Evolutionary conservation across 1,139 yeast species (phyloP), one percentile per base, ranked within the genome.

Genomic region (Sugiyamaella castrensis): DNA sequence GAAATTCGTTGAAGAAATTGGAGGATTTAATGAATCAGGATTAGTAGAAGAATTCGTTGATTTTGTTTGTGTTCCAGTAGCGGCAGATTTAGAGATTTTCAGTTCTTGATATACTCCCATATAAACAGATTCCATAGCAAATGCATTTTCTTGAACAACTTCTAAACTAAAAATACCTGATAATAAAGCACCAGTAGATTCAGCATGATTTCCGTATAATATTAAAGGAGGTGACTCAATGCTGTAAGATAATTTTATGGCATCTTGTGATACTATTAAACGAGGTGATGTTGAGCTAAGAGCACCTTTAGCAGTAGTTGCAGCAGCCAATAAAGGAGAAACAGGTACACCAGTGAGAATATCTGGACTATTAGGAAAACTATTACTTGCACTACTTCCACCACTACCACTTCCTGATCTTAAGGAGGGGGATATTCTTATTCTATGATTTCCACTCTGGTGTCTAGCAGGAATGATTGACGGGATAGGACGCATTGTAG

Each of bases 221-320:
- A 88, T 80, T 33, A 91, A 74, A 0, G 99, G 98, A 0, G 98
- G 98, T 0, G 95, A 84, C 64, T 92, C 98, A 28, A 92, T 72
- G 38, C 77, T 74, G 42, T 92, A 76, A 1, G 80, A 66, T 28
- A 91, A 69, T 46, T 75, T 72, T 30, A 79, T 49, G 10, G 52
- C 42, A 32, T 33, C 24, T 32, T 16, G 40, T 24, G 48, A 34
- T 19, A 4, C 36, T 8, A 12, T 46, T 37, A 26, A 36, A 31
- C 15, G 38, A 9, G 38, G 37, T 19, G 37, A 34, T 16, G 11
- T 24, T n/a, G 27, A 12, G 24, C 11, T 13, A 9, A 32, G 30
- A 7, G 15, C 15, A 15, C 36, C 28, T 39, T 48, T 48, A 13
- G 47, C 42, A 11, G 24, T 37, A 11, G 16, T 24, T 10, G 29